Percentiles rank a stretch among this genome's conserved stretches.
phyloP scores from a whole-genome alignment of 176 grass and related monocot species.

The Ensete ventricosum region DNA sequence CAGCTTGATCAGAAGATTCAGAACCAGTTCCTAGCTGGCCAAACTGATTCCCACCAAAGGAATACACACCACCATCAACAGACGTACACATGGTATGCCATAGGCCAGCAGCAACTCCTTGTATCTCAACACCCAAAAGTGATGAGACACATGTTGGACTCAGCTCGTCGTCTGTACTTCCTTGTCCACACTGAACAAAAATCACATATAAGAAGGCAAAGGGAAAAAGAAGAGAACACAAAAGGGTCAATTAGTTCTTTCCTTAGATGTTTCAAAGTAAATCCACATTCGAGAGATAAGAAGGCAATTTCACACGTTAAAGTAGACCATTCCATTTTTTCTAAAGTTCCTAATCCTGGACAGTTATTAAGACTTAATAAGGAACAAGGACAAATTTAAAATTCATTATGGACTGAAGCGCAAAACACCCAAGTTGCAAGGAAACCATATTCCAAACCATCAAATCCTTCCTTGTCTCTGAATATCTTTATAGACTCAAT shows the following conservation, averaged over 20 bases:
- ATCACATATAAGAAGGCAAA: constrained; percentile 8
- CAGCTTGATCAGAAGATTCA: constrained; percentile 57
- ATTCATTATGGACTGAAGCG: not conserved
- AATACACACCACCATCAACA: constrained; percentile 81
- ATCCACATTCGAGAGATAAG: not conserved
- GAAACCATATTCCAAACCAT: constrained; percentile 1
- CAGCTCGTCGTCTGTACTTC: constrained; percentile 82
- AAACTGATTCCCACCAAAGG: constrained; percentile 96
- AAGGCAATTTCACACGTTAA: constrained; percentile 13
- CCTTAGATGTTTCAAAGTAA: not conserved
- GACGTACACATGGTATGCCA: constrained; percentile 96
- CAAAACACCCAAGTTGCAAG: not conserved
- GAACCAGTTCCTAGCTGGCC: constrained; percentile 92
- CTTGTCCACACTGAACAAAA: constrained; percentile 78
- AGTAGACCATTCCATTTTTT: constrained; percentile 22
- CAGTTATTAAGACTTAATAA: constrained; percentile 3
- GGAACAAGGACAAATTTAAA: not conserved
- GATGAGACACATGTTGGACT: constrained; percentile 88
- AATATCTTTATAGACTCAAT: not conserved
- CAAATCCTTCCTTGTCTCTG: not conserved
- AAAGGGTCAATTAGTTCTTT: not conserved
- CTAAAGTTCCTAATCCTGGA: constrained; percentile 21
- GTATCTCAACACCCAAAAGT: constrained; percentile 82
- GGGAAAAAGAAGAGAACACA: not conserved
- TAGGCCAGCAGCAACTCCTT: constrained; percentile 71